Evolutionary conservation across 2,329 filamentous ascomycete species (phyloP), one percentile per base, ranked within the genome.

Genomic region (Colletotrichum agaves): DNA sequence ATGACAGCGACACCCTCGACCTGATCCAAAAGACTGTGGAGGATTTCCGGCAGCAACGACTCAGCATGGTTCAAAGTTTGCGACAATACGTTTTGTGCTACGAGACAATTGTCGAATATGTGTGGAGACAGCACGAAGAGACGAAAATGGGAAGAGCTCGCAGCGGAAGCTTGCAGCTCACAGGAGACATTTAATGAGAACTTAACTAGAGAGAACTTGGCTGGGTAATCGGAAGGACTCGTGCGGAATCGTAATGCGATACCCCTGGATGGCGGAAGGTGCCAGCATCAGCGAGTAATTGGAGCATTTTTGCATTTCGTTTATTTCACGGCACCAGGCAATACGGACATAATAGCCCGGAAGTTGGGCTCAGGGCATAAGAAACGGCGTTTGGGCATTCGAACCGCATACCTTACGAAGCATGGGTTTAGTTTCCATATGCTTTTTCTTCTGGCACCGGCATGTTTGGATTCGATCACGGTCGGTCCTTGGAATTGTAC

Each of bases 31-130:
- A 89, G 76, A 96, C 94, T 0, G 95, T 99, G 1, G 92, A 96
- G 73, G 94, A 98, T 73, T 97, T 99, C 78, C 86, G 96, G 63
- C 84, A 87, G 55, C 96, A 99, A 81, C 85, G 96, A 71, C 81
- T 98, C 19, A 98, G 94, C 79, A 99, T 98, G 94, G 95, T 99
- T 47, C 96, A 98, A 79, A 98, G 92, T 74, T 81, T 98, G 65
- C 86, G 93, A 69, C 96, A 99, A 78, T 98, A 92, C 80, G 95
- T 98, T 56, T 88, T 99, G 37, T 99, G 96, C 78, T 99, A 99
- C 78, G 96, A 99, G 82, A 97, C 93, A 44, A 86, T 98, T 6
- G 82, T 97, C 61, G 95, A 98, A 79, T 99, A 95, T 94, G 79
- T 96, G 31, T 81, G 79, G 73, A 79, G 85, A 70, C 73, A 83